Evolutionary conservation across 306 rosid species (phyloP).

Genomic region (Nissolia schottii): DNA sequence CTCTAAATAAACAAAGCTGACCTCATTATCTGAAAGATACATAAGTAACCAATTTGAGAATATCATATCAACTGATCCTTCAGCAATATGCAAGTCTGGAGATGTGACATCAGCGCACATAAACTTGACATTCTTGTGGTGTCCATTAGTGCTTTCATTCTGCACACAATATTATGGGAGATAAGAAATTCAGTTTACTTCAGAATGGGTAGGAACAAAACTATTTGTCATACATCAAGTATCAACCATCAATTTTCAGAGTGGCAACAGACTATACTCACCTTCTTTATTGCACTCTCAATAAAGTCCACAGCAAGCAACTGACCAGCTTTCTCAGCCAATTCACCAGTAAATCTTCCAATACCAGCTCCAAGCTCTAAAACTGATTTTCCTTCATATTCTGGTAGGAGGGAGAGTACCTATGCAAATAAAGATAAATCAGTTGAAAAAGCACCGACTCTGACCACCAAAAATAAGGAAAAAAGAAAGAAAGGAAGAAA

Average conservation of each 20-base stretch:
- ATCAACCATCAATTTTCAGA: not conserved
- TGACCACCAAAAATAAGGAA: not conserved
- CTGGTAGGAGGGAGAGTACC: slow-evolving; percentile 78
- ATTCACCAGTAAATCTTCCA: slow-evolving; percentile 87
- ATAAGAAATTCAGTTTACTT: not conserved
- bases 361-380: slow-evolving; percentile 96
- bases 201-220: not conserved
- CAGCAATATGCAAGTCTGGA: slow-evolving; percentile 53
- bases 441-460: slow-evolving; percentile 24
- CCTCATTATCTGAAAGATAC: slow-evolving; percentile 94
- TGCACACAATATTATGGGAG: slow-evolving; percentile 30
- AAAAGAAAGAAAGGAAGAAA: not conserved
- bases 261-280: slow-evolving; percentile 11
- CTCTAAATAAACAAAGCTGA: slow-evolving; percentile 22
- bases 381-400: slow-evolving; percentile 75
- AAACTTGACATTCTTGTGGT: slow-evolving; percentile 76
- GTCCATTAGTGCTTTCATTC: slow-evolving; percentile 80
- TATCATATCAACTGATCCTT: slow-evolving; percentile 66
- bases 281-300: slow-evolving; percentile 86
- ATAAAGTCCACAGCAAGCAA: slow-evolving; percentile 87
- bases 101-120: slow-evolving; percentile 93
- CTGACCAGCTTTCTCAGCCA: slow-evolving; percentile 80
- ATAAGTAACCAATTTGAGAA: slow-evolving; percentile 98
- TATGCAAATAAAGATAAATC: slow-evolving; percentile 20
- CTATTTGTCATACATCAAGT: not conserved